Base-by-base conservation (phyloP, 345 rosid genomes). In the Xanthoceras sorbifolium region DNA sequence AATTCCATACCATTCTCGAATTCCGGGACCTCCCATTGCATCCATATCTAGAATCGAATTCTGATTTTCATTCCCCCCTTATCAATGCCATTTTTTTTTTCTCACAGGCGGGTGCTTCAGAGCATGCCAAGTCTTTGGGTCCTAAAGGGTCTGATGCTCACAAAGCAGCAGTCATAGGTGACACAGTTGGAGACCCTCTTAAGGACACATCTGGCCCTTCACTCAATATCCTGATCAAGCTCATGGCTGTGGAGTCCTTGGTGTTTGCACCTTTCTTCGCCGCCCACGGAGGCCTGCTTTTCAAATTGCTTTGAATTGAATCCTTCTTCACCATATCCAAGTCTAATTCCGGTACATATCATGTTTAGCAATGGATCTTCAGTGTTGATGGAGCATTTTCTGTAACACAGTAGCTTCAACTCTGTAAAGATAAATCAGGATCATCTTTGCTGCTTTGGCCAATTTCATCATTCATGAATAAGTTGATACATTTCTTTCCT, bases 201-300 rank as follows among this genome's bases (percentile, higher is more conserved):
- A 89, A 91, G 85, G 95, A 89, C 84, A 89, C 93, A 1, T 91
- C 92, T 0, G 92, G 92, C 3, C 93, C 96, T 0, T 91, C 93
- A 4, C 92, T 87, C 23, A 91, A 91, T 83, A 89, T 91, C 79
- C 82, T 91, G 40, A 91, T 91, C 80, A 91, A 91, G 89, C 92
- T 91, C 74, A 89, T 87, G 96, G 96, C 96, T 0, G 96, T 91
- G 0, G 96, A 91, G 74, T 86, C 93, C 0, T 75, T 91, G 71
- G 96, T 89, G 46, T 91, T 91, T 50, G 96, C 96, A 17, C 93
- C 93, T 0, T 91, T 91, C 86, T 91, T 89, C 11, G 93, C 95
- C 0, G 82, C 92, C 71, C 93, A 91, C 32, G 95, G 93, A 0
- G 95, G 89, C 67, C 62, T 87, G 59, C 70, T 90, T 54, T 87